phyloP scores from a whole-genome alignment of 306 rosid species.

The Fragaria ananassa region DNA sequence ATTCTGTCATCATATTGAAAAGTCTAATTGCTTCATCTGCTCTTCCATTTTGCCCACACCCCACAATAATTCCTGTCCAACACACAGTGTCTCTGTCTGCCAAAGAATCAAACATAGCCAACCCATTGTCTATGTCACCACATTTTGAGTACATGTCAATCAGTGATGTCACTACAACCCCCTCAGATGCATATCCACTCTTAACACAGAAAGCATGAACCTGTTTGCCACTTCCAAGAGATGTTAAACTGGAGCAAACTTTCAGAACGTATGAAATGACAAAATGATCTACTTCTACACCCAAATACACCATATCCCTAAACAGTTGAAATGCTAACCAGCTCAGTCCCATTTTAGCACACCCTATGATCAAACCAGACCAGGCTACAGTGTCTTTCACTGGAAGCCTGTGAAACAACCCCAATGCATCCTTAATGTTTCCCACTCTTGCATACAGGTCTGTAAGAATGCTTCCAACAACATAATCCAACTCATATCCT shows the following conservation, averaged over 20 bases:
- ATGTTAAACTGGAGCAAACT: constrained; percentile 64
- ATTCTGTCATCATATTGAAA: constrained; percentile 57
- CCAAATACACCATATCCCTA: constrained; percentile 51
- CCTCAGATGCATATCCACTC: constrained; percentile 68
- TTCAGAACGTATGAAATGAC: constrained; percentile 59
- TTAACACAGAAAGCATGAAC: constrained; percentile 65
- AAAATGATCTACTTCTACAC: constrained; percentile 63
- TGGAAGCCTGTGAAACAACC: constrained; percentile 59
- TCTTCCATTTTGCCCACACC: constrained; percentile 89
- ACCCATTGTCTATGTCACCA: constrained; percentile 71
- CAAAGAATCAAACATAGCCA: constrained; percentile 48
- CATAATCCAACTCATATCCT: constrained; percentile 60
- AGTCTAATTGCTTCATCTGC: constrained; percentile 55
- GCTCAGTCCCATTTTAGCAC: constrained; percentile 57
- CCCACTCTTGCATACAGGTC: constrained; percentile 60
- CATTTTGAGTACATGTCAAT: constrained; percentile 81
- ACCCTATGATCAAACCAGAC: constrained; percentile 80
- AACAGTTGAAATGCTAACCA: constrained; percentile 53
- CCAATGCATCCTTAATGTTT: constrained; percentile 44
- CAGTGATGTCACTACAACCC: constrained; percentile 62
- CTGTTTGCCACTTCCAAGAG: constrained; percentile 69
- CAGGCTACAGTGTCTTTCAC: constrained; percentile 67
- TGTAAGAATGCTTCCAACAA: constrained; percentile 75
- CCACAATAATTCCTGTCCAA: constrained; percentile 93
- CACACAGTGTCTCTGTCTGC: constrained; percentile 56